Base-by-base conservation (phyloP, 805 yeast species). In the Candida saitoana region DNA sequence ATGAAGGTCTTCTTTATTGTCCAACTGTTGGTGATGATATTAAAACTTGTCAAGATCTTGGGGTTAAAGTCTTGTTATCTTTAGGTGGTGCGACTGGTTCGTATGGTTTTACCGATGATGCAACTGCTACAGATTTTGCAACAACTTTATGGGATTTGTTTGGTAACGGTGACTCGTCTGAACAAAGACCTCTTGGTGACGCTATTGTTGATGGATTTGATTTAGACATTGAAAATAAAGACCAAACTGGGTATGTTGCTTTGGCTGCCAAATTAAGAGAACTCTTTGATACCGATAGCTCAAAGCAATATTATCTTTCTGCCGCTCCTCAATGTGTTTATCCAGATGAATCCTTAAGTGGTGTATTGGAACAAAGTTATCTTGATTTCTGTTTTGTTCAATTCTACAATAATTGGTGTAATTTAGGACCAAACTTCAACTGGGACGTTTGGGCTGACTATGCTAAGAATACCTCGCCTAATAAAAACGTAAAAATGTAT, bases 131-230 rank as follows among this genome's bases (percentile, higher is more conserved):
- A 50, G 62, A 53, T 1, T 80, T 79, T 55, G 90, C 71, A 9
- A 41, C 48, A 14, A 54, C 66, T 25, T 55, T 71, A 52, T 56
- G 74, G 76, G 52, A 65, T 48, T 63, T 57, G 20, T 65, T 67
- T 42, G 71, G 69, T 29, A 67, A 60, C 32, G 70, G 71, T 19
- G 35, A 54, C 3, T 61, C 50, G 25, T 42, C 46, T 17, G 15
- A 41, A 2, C 59, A 60, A 42, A 64, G 79, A 54, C 80, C 80
- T 19, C 87, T 88, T 58, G 95, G 85, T 36, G 78, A 74, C 51
- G 71, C 90, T 6, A 76, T 88, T 36, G 67, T 86, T 24, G 96
- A 91, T 56, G 96, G 96, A 1, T 89, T 90, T 57, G 82, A 86
- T 52, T 73, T 79, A 47, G 96, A 89, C 57, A 67, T 80, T 49